Conservation (phyloP, 2,329 filamentous ascomycete species). For the Sphaerulina vaccinii region DNA sequence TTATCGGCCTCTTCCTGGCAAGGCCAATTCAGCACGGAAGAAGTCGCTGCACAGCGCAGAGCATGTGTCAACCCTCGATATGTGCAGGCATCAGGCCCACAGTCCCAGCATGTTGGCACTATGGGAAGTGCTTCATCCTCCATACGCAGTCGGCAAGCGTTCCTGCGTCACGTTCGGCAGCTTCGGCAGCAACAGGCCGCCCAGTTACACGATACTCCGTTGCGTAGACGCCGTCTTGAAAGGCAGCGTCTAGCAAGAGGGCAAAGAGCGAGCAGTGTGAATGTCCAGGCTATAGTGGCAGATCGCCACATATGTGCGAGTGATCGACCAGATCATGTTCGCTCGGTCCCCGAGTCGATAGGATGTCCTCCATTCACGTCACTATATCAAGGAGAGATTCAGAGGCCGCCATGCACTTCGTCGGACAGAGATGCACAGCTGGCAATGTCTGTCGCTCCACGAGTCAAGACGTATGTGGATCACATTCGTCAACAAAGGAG, state of each 20-base stretch:
- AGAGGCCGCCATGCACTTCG: not conserved
- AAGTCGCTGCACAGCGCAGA: not conserved
- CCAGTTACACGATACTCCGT: conserved; percentile 1
- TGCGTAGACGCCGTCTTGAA: not conserved
- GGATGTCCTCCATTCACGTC: not conserved
- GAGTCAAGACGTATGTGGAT: conserved; percentile 18
- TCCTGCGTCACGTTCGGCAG: conserved; percentile 4
- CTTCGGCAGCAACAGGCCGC: conserved; percentile 1
- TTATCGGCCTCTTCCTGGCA: not conserved
- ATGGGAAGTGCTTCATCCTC: not conserved
- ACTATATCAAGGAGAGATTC: not conserved
- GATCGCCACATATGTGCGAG: not conserved
- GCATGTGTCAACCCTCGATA: not conserved
- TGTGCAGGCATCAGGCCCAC: not conserved
- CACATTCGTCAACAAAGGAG: conserved; percentile 15
- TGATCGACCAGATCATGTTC: not conserved
- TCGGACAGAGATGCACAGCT: not conserved
- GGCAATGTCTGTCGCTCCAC: not conserved
- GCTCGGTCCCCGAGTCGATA: not conserved
- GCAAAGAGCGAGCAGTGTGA: not conserved
- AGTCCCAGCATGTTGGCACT: not conserved
- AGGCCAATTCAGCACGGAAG: not conserved
- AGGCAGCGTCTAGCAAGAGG: not conserved
- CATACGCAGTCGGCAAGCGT: not conserved
- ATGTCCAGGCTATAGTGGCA: not conserved